A percentile compares a stretch with the other conserved stretches of the same genome.
Conservation (phyloP, 2,329 filamentous ascomycete genomes). For the Parastagonospora nodorum region DNA sequence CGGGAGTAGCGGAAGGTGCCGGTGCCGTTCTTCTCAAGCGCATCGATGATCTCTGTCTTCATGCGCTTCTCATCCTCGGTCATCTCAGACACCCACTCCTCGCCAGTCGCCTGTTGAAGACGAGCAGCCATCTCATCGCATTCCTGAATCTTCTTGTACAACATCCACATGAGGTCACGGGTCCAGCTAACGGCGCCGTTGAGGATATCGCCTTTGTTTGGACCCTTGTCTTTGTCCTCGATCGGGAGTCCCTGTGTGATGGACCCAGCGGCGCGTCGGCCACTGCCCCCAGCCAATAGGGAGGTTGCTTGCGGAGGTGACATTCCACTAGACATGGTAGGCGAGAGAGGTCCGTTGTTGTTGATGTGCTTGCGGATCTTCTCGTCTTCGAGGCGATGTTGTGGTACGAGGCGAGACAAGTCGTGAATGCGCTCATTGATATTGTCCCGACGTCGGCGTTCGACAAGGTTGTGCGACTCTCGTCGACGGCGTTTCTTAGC, state of each 20-base stretch:
- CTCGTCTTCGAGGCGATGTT: conserved; percentile 92
- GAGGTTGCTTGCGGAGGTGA: conserved; percentile 81
- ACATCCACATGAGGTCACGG: conserved; percentile 95
- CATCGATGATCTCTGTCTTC: conserved; percentile 89
- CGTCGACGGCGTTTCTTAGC: conserved; percentile 89
- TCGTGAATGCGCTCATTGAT: conserved; percentile 99
- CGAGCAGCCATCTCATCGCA: conserved; percentile 81
- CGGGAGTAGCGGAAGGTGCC: conserved; percentile 84
- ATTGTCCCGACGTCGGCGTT: conserved; percentile 92
- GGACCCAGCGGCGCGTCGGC: conserved; percentile 78
- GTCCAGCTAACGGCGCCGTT: conserved; percentile 98
- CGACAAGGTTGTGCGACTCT: conserved; percentile 95
- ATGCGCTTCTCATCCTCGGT: conserved; percentile 94
- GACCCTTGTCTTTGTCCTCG: conserved; percentile 97
- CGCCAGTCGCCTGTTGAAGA: conserved; percentile 55
- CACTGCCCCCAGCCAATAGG: conserved; percentile 81
- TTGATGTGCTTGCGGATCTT: conserved; percentile 94
- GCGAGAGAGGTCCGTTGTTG: conserved; percentile 88
- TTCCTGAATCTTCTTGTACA: conserved; percentile 85
- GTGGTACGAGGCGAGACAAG: conserved; percentile 87
- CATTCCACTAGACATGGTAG: conserved; percentile 73
- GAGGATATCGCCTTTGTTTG: conserved; percentile 98
- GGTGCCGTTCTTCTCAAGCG: conserved; percentile 78
- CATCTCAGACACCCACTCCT: conserved; percentile 48
- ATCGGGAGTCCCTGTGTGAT: conserved; percentile 92